Evolutionary conservation across 768 basidiomycete genomes (phyloP), one percentile per base, ranked within the genome.

Genomic region (Boletus tomentosulus): DNA sequence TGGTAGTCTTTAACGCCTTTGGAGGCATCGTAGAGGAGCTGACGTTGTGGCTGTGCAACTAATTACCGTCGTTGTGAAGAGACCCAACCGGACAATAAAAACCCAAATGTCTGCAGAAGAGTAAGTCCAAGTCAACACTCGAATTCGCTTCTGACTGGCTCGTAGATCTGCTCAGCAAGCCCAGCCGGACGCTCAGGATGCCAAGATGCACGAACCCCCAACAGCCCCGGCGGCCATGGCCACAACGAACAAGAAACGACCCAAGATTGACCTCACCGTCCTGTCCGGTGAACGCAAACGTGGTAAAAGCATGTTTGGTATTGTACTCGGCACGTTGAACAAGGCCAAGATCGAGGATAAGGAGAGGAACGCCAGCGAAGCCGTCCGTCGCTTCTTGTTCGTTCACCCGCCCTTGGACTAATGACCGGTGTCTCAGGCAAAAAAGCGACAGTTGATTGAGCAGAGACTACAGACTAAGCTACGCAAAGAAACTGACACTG

Each of bases 331-430:
- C 49, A 92, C 89, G 59, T 80, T 92, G 57, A 89, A 86, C 74
- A 89, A 88, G 76, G 90, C 90, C 59, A 91, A 90, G 75, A 85
- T 80, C 60, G 89, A 92, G 75, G 89, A 90, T 70, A 86, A 87
- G 67, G 84, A 88, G 76, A 77, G 89, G 55, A 89, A 79, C 66
- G 84, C 85, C n/a, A 90, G 88, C 70, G 89, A 92, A 62, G 88
- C 89, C 63, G 89, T 91, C 55, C 68, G 73, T 70, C 37, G 37
- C 30, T 41, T 27, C 38, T 49, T 6, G 19, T 45, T n/a, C 22
- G 16, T 38, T 48, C 52, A 48, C 35, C 37, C 4, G 12, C 37
- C 44, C 27, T 43, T 38, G 13, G 10, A 48, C 55, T 63, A 50
- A 66, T 38, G 24, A 45, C 49, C 37, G 15, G 10, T n/a, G 24